Evolutionary conservation across 768 basidiomycete species (phyloP).

Genomic region (Tricholoma terreum): DNA sequence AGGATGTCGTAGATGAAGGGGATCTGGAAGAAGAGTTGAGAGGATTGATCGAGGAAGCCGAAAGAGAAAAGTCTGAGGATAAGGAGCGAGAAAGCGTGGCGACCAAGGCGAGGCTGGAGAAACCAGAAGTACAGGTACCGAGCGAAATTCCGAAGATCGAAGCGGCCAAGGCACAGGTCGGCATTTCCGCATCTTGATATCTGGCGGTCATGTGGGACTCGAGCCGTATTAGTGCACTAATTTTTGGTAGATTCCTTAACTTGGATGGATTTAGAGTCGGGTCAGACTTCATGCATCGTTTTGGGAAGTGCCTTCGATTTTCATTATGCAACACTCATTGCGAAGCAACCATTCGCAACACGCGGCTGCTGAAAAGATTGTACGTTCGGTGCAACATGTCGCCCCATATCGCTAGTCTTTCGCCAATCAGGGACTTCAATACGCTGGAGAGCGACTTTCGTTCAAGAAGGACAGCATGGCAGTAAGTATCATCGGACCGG

Average conservation of each 20-base stretch:
- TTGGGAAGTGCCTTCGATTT: not conserved
- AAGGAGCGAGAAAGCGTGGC: constrained; percentile 10
- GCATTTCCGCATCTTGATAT: not conserved
- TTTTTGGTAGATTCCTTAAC: not conserved
- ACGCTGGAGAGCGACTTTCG: not conserved
- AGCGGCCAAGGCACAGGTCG: not conserved
- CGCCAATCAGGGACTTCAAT: not conserved
- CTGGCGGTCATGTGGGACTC: not conserved
- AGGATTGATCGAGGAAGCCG: constrained; percentile 43
- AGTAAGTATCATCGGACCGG: not conserved
- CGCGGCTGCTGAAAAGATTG: not conserved
- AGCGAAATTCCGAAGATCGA: not conserved
- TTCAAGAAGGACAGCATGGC: not conserved
- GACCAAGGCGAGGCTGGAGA: constrained; percentile 19
- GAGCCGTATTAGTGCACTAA: not conserved
- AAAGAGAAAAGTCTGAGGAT: constrained; percentile 17
- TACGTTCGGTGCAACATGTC: not conserved
- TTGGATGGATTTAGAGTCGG: not conserved
- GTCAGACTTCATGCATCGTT: not conserved
- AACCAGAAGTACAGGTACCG: constrained; percentile 1
- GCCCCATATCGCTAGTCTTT: not conserved
- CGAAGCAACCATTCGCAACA: not conserved
- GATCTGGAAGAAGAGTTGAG: constrained; percentile 66
- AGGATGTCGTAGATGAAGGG: constrained; percentile 62
- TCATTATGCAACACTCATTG: not conserved